Evolutionary conservation across 2,329 filamentous ascomycete species (phyloP).

Genomic region (Colletotrichum phormii): DNA sequence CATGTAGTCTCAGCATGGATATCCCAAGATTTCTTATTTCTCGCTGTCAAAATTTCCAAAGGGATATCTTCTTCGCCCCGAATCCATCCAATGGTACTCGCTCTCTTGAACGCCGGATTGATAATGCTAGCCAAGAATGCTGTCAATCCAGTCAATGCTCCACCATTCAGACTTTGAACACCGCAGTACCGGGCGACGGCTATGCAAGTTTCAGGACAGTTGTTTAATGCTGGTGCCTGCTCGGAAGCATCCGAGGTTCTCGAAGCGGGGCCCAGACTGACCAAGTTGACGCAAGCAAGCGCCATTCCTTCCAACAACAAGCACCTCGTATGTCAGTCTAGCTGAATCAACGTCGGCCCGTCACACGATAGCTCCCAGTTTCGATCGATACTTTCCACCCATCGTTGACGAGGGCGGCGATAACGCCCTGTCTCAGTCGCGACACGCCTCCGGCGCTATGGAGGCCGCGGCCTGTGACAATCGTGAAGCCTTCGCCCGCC

Average conservation of each 20-base stretch:
- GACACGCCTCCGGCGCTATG: conserved; percentile 84
- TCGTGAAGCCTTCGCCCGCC: conserved; percentile 70
- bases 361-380: conserved; percentile 77
- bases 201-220: conserved; percentile 11
- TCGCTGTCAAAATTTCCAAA: not conserved
- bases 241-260: not conserved
- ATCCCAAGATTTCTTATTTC: not conserved
- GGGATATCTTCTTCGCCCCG: not conserved
- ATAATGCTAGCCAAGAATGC: not conserved
- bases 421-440: conserved; percentile 83
- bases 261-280: not conserved
- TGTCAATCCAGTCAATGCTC: not conserved
- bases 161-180: not conserved
- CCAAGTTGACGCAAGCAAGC: conserved; percentile 12
- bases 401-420: conserved; percentile 77
- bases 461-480: conserved; percentile 84
- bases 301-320: not conserved
- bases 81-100: not conserved
- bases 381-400: conserved; percentile 86
- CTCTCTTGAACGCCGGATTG: not conserved
- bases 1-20: not conserved
- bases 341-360: conserved; percentile 60
- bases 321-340: not conserved
- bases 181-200: not conserved
- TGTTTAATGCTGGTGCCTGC: conserved; percentile 23